Evolutionary conservation across 2,329 filamentous ascomycete species (phyloP).

Genomic region (Colletotrichum melonis): DNA sequence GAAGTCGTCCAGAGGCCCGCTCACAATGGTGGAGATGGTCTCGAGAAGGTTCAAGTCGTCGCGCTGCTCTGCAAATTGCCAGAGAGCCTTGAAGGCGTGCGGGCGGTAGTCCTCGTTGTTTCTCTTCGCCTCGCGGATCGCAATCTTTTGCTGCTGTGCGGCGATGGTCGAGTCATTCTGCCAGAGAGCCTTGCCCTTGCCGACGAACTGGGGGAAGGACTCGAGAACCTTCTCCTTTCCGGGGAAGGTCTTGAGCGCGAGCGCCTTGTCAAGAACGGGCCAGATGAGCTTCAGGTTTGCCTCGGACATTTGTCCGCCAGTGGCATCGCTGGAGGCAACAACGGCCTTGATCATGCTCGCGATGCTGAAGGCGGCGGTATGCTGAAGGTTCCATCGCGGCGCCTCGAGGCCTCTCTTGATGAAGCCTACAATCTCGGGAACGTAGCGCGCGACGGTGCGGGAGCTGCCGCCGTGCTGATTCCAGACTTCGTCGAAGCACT

Average conservation of each 20-base stretch:
- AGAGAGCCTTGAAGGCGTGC: constrained; percentile 78
- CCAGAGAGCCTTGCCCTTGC: constrained; percentile 71
- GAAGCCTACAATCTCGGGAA: constrained; percentile 82
- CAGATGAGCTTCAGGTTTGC: constrained; percentile 75
- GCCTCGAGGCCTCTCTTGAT: constrained; percentile 78
- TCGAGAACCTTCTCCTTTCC: constrained; percentile 89
- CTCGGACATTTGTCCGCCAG: constrained; percentile 67
- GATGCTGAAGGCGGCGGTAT: constrained; percentile 84
- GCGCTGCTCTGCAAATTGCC: constrained; percentile 75
- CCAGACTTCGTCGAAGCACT: constrained; percentile 89
- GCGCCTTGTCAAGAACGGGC: constrained; percentile 84
- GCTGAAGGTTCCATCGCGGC: constrained; percentile 89
- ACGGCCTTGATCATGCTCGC: constrained; percentile 79
- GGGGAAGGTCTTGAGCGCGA: constrained; percentile 90
- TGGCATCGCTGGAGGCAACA: constrained; percentile 65
- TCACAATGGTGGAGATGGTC: constrained; percentile 73
- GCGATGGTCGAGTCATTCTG: constrained; percentile 62
- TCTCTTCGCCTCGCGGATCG: constrained; percentile 87
- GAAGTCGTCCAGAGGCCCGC: constrained; percentile 69
- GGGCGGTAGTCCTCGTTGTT: constrained; percentile 88
- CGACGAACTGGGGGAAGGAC: constrained; percentile 82
- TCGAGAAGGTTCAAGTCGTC: constrained; percentile 77
- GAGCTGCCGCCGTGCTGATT: constrained; percentile 88
- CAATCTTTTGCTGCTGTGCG: constrained; percentile 81
- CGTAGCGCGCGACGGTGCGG: constrained; percentile 84